Evolutionary conservation across 164 flowering plant species (phyloP), one percentile per base, ranked within the genome.

Genomic region (Umbellularia californica): DNA sequence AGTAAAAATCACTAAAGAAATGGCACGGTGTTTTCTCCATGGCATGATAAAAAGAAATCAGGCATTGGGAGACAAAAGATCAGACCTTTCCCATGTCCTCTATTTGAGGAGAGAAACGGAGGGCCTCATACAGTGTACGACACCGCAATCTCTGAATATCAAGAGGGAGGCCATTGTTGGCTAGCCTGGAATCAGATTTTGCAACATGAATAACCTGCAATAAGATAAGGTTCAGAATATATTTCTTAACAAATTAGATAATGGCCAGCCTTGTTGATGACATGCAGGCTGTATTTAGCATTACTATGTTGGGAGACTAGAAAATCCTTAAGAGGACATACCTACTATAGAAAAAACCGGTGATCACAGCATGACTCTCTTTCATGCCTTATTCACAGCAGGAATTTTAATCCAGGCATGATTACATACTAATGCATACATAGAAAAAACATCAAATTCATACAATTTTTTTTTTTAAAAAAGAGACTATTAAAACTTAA

Each of bases 71-170:
- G 58, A 19, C 47, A 60, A 74, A 22, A 77, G 15, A 17, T 52
- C 80, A 77, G 79, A 95, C 99, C 98, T 93, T 90, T 82, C 95
- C 98, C 51, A 95, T 80, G 72, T 81, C 82, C 80, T 92, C 98
- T 81, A 95, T 94, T 23, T 92, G 80, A 50, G 93, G 89, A 76
- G 98, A 81, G 77, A 95, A 95, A 47, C 84, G 94, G n/a, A 95
- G 94, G 68, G 97, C 94, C 72, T 88, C 71, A 85, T 93, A 95
- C 15, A 93, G 71, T 65, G 97, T 89, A 81, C 98, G 97, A 65
- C 99, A 95, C 69, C 99, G 88, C 85, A 95, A 84, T 77, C 93
- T 86, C 83, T 95, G 99, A 66, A 93, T 88, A 85, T 95, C 95
- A 76, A 92, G 85, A 76, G 99, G 97, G 73, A 95, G 85, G 76